These are phyloP conservation scores for Penicillium roqueforti DNA, from an alignment of 495 filamentous ascomycete genomes.

Conservation along the genomic window DNA sequence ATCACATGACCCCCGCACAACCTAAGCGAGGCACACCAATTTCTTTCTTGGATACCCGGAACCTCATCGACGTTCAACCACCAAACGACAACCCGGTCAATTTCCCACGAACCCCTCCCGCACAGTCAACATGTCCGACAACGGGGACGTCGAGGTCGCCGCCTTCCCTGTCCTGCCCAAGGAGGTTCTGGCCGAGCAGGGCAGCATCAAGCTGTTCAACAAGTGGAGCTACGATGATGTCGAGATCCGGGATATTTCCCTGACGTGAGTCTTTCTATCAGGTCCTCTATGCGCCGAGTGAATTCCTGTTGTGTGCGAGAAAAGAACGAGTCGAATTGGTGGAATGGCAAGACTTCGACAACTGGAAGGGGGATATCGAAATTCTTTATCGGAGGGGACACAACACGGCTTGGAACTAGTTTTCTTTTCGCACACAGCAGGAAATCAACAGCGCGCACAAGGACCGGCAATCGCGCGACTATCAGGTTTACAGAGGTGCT, in stretches of 20 bases:
- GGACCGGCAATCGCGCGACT: constrained; percentile 1
- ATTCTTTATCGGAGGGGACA: constrained; percentile 4
- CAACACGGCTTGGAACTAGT: not conserved
- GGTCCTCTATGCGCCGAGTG: constrained; percentile 15
- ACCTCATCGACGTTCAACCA: constrained; percentile 26
- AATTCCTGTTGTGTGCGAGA: constrained; percentile 20
- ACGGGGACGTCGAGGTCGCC: constrained; percentile 89
- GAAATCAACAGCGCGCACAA: not conserved
- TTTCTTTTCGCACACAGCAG: constrained; percentile 7
- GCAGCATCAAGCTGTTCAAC: constrained; percentile 96
- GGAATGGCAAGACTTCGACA: constrained; percentile 10
- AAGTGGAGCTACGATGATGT: constrained; percentile 98
- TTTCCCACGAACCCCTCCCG: constrained; percentile 40
- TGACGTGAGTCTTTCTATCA: constrained; percentile 74
- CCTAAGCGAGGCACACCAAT: constrained; percentile 47
- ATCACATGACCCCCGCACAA: constrained; percentile 32
- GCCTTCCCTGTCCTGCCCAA: constrained; percentile 81
- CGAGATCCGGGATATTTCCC: constrained; percentile 97
- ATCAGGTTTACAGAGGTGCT: constrained; percentile 13
- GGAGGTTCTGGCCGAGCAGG: constrained; percentile 86
- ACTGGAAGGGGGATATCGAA: not conserved
- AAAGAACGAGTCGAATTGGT: constrained; percentile 1
- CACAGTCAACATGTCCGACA: constrained; percentile 84
- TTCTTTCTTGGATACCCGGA: constrained; percentile 25
- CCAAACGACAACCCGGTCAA: constrained; percentile 44